Percentiles rank a stretch among this genome's conserved stretches.
Evolutionary conservation across 768 basidiomycete genomes (phyloP).

Genomic region (Mycena indigotica): DNA sequence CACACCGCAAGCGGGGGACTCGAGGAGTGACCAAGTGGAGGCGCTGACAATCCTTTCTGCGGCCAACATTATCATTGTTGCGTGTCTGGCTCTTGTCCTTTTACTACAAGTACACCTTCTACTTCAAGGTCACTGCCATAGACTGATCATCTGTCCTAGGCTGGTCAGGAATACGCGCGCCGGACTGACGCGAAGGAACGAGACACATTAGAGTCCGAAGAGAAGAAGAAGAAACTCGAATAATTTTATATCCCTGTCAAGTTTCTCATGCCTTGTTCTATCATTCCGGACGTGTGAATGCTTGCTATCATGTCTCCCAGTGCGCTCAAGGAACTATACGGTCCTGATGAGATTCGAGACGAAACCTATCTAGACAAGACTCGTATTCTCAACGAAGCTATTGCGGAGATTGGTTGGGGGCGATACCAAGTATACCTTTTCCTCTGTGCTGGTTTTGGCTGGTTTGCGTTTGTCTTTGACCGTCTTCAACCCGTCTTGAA

Average conservation of each 20-base stretch:
- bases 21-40: slow-evolving; percentile 66
- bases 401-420: background rate
- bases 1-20: slow-evolving; percentile 57
- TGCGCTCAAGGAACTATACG: background rate
- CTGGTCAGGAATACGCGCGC: slow-evolving; percentile 82
- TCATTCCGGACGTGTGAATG: background rate
- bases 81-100: slow-evolving; percentile 65
- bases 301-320: background rate
- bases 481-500: background rate
- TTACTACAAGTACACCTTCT: slow-evolving; percentile 64
- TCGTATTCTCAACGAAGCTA: slow-evolving; percentile 5
- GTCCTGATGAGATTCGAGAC: slow-evolving; percentile 1
- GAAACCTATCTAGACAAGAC: slow-evolving; percentile 7
- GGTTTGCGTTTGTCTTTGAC: slow-evolving; percentile 60
- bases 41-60: slow-evolving; percentile 83
- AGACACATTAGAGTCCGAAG: slow-evolving; percentile 34
- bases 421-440: slow-evolving; percentile 42
- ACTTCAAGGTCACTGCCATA: background rate
- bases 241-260: slow-evolving; percentile 15
- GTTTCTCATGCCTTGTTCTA: background rate
- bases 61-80: slow-evolving; percentile 82
- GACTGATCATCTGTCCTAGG: slow-evolving; percentile 43
- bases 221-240: slow-evolving; percentile 44
- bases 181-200: slow-evolving; percentile 57
- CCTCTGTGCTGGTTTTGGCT: slow-evolving; percentile 71